Evolutionary conservation across 2,329 filamentous ascomycete genomes (phyloP).

Genomic region (Elsinoe perseae): DNA sequence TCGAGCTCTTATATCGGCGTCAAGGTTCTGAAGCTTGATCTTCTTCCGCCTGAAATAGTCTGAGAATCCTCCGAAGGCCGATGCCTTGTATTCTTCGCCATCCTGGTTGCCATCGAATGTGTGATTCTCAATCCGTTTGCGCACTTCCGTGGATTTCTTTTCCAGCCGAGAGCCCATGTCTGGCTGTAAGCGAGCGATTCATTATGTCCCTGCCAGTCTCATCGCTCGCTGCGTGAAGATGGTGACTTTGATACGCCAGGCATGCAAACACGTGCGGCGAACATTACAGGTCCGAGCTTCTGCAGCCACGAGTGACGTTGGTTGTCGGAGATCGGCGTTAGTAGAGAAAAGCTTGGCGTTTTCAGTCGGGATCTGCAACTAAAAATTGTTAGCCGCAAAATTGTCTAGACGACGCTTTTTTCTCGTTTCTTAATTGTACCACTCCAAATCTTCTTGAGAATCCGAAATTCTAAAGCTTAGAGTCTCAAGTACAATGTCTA

Average conservation of each 20-base stretch:
- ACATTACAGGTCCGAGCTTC: neutral
- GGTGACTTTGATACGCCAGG: neutral
- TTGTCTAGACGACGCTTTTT: neutral
- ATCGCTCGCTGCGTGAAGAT: neutral
- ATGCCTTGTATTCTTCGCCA: constrained; percentile 85
- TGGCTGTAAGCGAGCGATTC: neutral
- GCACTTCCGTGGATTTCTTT: constrained; percentile 50
- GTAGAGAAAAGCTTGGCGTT: neutral
- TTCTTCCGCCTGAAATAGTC: constrained; percentile 96
- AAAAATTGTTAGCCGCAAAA: constrained; percentile 5
- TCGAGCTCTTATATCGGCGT: constrained; percentile 67
- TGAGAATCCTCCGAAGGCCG: constrained; percentile 76
- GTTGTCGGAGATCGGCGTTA: neutral
- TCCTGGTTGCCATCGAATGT: constrained; percentile 65
- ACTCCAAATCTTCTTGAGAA: constrained; percentile 1
- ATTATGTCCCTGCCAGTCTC: neutral
- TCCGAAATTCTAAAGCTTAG: neutral
- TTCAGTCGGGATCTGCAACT: neutral
- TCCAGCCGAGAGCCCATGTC: constrained; percentile 56
- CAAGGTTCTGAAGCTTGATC: constrained; percentile 91
- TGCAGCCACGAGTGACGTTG: neutral
- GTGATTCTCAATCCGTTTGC: constrained; percentile 59
- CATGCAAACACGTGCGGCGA: neutral
- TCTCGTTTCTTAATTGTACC: constrained; percentile 14
- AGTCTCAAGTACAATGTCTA: constrained; percentile 20